Evolutionary conservation across 2,329 filamentous ascomycete species (phyloP).

Genomic region (Epichloe gansuensis): DNA sequence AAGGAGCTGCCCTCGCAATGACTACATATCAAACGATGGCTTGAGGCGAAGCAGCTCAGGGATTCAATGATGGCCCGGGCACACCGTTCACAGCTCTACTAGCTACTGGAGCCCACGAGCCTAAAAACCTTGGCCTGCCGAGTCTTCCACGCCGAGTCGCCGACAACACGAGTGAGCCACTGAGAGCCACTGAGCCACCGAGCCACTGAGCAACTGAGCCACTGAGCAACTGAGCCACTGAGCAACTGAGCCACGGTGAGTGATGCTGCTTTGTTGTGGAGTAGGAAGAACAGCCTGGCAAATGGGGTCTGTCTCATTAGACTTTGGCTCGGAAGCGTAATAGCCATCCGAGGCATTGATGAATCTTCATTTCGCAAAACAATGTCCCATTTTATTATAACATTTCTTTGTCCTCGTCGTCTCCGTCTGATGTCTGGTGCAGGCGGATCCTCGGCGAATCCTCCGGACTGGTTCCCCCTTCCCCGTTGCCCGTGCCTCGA

Average conservation of each 20-base stretch:
- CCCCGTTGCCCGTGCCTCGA: neutral
- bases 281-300: neutral
- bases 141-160: neutral
- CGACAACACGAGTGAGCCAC: neutral
- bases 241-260: too few relatives aligned
- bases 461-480: neutral
- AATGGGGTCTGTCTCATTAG: constrained; percentile 2
- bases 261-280: neutral
- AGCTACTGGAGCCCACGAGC: too few relatives aligned
- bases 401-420: neutral
- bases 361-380: neutral
- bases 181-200: neutral
- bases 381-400: neutral
- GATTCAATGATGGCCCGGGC: neutral
- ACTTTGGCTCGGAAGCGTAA: constrained; percentile 3
- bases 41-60: neutral
- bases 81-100: neutral
- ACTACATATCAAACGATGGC: neutral
- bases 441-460: neutral
- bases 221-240: neutral
- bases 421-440: neutral
- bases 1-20: neutral
- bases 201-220: neutral
- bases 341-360: neutral
- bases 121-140: neutral